These are phyloP conservation scores for Trichophyton simii DNA, from an alignment of 2,329 filamentous ascomycete genomes.

Conservation along the genomic window DNA sequence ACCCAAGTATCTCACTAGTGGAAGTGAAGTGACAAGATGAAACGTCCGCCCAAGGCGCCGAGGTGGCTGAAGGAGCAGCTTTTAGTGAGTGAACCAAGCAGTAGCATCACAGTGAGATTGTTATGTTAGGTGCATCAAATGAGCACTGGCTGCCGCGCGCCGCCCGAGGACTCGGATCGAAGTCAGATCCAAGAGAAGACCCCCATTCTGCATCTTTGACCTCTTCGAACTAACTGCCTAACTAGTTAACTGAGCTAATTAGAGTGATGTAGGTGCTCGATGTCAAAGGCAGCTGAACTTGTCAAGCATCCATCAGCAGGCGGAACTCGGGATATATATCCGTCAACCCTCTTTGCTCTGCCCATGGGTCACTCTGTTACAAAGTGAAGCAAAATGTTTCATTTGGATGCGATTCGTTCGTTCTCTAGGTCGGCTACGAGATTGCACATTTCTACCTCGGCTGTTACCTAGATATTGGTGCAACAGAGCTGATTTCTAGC, in stretches of 20 bases:
- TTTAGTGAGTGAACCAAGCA: not conserved
- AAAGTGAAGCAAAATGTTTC: not conserved
- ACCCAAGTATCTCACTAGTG: too few relatives aligned
- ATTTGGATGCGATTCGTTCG: not conserved
- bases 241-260: too few relatives aligned
- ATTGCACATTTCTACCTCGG: not conserved
- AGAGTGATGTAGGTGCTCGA: not conserved
- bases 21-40: too few relatives aligned
- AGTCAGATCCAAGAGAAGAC: not conserved
- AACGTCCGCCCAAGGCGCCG: too few relatives aligned
- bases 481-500: not conserved
- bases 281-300: not conserved
- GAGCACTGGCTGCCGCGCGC: not conserved
- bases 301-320: not conserved
- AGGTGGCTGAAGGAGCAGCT: not conserved
- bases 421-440: not conserved
- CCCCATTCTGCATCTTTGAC: not conserved
- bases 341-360: not conserved
- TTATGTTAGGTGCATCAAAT: not conserved
- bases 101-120: not conserved
- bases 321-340: not conserved
- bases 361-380: not conserved
- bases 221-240: not conserved
- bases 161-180: not conserved
- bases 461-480: not conserved